These are phyloP conservation scores for Cicer cuneatum DNA, from an alignment of 306 rosid species.

Conservation along the genomic window DNA sequence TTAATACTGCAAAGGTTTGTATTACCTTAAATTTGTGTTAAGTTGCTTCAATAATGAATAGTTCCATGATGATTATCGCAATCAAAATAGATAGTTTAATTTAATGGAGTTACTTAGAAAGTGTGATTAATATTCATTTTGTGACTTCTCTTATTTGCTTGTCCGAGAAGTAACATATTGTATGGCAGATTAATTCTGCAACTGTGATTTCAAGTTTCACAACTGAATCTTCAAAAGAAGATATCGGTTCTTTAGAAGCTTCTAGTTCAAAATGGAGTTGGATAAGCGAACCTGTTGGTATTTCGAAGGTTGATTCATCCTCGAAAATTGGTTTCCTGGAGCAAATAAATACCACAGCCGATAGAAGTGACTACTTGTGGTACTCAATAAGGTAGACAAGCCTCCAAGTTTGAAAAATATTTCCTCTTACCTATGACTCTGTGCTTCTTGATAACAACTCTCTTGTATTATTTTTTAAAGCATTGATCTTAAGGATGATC, in stretches of 20 bases:
- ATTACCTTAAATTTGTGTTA: constrained; percentile 35
- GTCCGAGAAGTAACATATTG: constrained; percentile 23
- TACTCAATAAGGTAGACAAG: constrained; percentile 79
- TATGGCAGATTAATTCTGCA: constrained; percentile 78
- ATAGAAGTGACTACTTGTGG: constrained; percentile 95
- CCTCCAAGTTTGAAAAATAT: constrained; percentile 32
- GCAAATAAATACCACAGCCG: constrained; percentile 96
- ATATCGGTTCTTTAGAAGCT: constrained; percentile 60
- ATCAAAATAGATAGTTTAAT: constrained; percentile 22
- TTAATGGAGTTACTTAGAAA: constrained; percentile 10
- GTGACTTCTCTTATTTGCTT: constrained; percentile 32
- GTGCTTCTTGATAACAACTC: constrained; percentile 37
- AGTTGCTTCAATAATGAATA: constrained; percentile 14
- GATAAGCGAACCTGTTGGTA: constrained; percentile 88
- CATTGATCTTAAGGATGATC: constrained; percentile 58
- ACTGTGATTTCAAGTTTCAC: constrained; percentile 68
- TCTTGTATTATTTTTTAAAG: constrained; percentile 48
- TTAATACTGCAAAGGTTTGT: constrained; percentile 95
- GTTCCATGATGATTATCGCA: neutral
- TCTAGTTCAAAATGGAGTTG: constrained; percentile 81
- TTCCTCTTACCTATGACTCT: constrained; percentile 33
- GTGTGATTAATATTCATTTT: constrained; percentile 4
- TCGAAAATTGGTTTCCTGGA: constrained; percentile 72
- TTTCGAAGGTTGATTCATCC: constrained; percentile 71
- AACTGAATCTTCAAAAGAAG: constrained; percentile 57